Evolutionary conservation across 129 eudicot species (phyloP).

Genomic region (Deinandra increscens): DNA sequence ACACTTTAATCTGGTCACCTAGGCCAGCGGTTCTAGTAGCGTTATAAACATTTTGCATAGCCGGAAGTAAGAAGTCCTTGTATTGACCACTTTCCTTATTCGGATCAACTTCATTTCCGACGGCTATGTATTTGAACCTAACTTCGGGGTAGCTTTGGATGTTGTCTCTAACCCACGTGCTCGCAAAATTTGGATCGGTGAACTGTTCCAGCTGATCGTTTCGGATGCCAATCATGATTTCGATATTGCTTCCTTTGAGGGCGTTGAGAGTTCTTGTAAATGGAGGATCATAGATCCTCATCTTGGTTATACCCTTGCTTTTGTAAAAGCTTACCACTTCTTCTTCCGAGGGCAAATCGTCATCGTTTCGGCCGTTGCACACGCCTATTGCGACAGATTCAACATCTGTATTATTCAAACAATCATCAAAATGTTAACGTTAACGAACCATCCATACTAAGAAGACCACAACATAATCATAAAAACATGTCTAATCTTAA

Average conservation of each 20-base stretch:
- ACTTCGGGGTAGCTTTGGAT: slow-evolving; percentile 35
- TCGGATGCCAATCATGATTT: slow-evolving; percentile 41
- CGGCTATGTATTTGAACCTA: slow-evolving; percentile 51
- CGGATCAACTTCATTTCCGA: slow-evolving; percentile 55
- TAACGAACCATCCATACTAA: too few species aligned
- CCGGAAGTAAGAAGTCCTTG: slow-evolving; percentile 26
- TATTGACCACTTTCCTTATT: slow-evolving; percentile 6
- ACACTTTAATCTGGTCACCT: slow-evolving; percentile 23
- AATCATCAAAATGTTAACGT: not conserved
- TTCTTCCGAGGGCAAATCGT: slow-evolving; percentile 38
- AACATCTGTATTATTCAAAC: slow-evolving; percentile 27
- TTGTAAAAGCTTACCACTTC: slow-evolving; percentile 32
- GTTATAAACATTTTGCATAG: slow-evolving; percentile 35
- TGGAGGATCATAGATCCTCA: slow-evolving; percentile 43
- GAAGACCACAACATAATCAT: too few species aligned
- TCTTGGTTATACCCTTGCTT: slow-evolving; percentile 25
- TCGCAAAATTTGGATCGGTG: slow-evolving; percentile 28
- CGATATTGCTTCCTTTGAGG: slow-evolving; percentile 35
- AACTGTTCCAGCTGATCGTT: slow-evolving; percentile 30
- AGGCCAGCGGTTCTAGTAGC: slow-evolving; percentile 26
- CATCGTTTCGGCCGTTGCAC: slow-evolving; percentile 32
- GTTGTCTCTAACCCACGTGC: slow-evolving; percentile 52
- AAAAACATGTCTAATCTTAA: too few species aligned
- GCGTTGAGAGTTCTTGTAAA: slow-evolving; percentile 29
- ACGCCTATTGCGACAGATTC: slow-evolving; percentile 38